Conservation (phyloP, 169 alveolate genomes). For the Plasmodium gonderi region DNA sequence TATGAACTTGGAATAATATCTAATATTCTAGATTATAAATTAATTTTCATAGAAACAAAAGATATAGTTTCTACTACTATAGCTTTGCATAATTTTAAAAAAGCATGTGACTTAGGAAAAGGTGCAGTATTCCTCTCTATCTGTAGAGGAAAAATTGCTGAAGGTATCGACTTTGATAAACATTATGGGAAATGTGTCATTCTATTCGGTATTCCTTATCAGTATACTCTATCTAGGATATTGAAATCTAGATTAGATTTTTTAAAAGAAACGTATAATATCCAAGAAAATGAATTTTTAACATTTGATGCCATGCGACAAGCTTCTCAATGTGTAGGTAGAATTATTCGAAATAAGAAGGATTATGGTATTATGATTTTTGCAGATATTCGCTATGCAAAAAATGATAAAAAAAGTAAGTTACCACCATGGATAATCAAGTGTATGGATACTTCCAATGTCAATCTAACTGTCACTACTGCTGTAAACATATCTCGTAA, state of each 20-base stretch:
- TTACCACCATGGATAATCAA: constrained; percentile 93
- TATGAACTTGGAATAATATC: constrained; percentile 95
- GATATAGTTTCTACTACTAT: constrained; percentile 96
- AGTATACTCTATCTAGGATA: constrained; percentile 93
- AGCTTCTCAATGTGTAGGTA: constrained; percentile 98
- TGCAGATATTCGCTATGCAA: constrained; percentile 90
- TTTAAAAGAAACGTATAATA: constrained; percentile 87
- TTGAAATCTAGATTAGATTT: constrained; percentile 93
- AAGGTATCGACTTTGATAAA: constrained; percentile 99
- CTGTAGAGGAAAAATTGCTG: constrained; percentile 98
- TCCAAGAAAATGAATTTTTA: constrained; percentile 95
- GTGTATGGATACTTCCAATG: constrained; percentile 84
- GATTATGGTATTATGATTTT: constrained; percentile 96
- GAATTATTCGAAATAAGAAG: constrained; percentile 94
- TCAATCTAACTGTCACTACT: constrained; percentile 86
- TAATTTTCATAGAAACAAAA: constrained; percentile 96
- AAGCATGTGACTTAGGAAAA: constrained; percentile 98
- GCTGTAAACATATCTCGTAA: constrained; percentile 86
- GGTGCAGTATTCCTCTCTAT: constrained; percentile 98
- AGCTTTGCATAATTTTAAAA: constrained; percentile 92
- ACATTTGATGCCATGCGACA: constrained; percentile 99
- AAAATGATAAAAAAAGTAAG: constrained; percentile 89
- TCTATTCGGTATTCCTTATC: constrained; percentile 97
- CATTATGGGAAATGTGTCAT: constrained; percentile 99
- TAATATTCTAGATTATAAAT: constrained; percentile 93